Conservation (phyloP, 805 yeast genomes). For the Kazachstania africana region DNA sequence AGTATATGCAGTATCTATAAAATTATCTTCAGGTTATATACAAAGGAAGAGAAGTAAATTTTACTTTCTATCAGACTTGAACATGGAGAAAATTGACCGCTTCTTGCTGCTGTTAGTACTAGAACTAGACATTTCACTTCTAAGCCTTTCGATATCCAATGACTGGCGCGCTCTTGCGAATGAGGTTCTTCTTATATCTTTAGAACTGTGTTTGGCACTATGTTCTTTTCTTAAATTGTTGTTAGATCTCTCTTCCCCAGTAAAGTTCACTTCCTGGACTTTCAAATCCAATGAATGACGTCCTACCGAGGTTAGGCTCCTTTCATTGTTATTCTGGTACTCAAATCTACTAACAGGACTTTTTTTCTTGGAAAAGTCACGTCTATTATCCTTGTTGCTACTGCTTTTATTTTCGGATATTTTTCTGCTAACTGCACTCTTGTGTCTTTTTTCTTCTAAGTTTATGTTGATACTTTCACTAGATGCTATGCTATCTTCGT, state of each 20-base stretch:
- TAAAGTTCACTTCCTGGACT: constrained; percentile 15
- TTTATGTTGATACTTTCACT: constrained; percentile 20
- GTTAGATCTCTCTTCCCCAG: constrained; percentile 3
- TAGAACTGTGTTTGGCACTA: not conserved
- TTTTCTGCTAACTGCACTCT: not conserved
- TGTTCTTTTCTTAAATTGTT: not conserved
- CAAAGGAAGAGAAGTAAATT: too few relatives aligned
- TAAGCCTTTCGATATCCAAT: constrained; percentile 18
- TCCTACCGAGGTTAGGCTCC: constrained; percentile 1
- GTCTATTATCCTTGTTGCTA: too few relatives aligned
- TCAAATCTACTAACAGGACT: not conserved
- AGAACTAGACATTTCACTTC: constrained; percentile 3
- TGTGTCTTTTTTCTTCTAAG: constrained; percentile 8
- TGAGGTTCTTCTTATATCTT: constrained; percentile 8
- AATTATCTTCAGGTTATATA: too few relatives aligned
- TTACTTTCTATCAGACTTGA: constrained; percentile 12
- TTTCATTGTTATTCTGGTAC: not conserved
- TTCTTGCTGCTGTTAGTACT: constrained; percentile 6
- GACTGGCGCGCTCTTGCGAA: constrained; percentile 20
- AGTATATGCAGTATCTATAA: too few relatives aligned
- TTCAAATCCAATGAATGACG: constrained; percentile 19
- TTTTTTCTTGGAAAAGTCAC: too few relatives aligned
- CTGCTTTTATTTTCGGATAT: too few relatives aligned
- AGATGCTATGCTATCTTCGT: constrained; percentile 12
- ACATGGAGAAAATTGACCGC: constrained; percentile 20